Base-by-base conservation (phyloP, 2,329 filamentous ascomycete species). In the Fusarium compactum region DNA sequence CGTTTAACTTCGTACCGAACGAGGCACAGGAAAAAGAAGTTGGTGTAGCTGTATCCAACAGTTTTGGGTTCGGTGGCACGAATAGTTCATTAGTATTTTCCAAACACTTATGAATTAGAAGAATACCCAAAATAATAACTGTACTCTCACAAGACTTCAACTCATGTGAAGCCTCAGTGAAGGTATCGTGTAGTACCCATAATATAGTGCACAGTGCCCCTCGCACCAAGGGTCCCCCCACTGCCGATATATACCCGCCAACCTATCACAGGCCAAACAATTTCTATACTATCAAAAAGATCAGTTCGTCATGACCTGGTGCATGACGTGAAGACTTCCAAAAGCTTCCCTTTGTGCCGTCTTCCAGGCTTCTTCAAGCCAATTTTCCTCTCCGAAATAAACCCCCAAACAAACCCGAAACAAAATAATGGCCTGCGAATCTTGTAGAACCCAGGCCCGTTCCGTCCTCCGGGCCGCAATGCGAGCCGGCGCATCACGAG, bases 51-150 rank as follows among this genome's bases (percentile, higher is more conserved):
- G 75, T 99, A 62, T 96, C 93, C 6, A 99, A 99, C 77, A 98
- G 95, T 78, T 99, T 99, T 82, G 96, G 96, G 0, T 99, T 99
- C 82, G 96, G 96, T 14, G 96, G 96, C 18, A 98, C 95, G 2
- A 99, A 99, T 82, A 95, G 95, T 44, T 94, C 90, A 57, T 83
- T 99, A 40, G 94, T 94, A 55, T 95, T 98, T 75, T 86, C 86
- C 10, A 78, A 72, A 30, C 60, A 77, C 46, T 34, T 29, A 55
- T 71, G 45, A 38, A 32, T 18, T 15, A 40, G 3, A n/a, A 16
- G 30, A 24, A 29, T 43, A 41, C 24, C 8, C 24, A n/a, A 16
- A 55, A 55, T 34, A 57, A 24, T 45, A 65, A 14, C 5, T 68
- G 50, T 62, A 61, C n/a, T 53, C 52, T 40, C 24, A 51, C 12